Base-by-base conservation (phyloP, 257 asterid genomes). In the Salvia hispanica region DNA sequence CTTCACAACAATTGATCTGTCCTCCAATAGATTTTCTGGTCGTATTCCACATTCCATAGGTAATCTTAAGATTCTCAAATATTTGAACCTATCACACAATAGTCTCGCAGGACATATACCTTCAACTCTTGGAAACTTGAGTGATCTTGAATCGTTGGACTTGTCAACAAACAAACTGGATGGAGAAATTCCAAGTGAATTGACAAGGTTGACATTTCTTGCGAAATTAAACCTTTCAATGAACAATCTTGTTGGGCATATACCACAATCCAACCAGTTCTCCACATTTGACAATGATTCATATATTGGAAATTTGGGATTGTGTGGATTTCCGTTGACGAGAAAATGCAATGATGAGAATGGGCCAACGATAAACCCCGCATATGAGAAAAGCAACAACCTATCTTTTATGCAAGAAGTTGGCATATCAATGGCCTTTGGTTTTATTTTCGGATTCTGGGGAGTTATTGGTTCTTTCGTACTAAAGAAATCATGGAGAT, bases 321-420 rank as follows among this genome's bases (percentile, higher is more conserved):
- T 69, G 31, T 74, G 79, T 36, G 75, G 79, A 39, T 11, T n/a
- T 59, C 77, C 80, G 12, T 58, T 58, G 66, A 60, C 64, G 2
- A 71, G 43, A 43, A 52, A 51, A 28, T 76, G 80, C 7, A 43
- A 15, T 0, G 39, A 14, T 9, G 55, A 16, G 4, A 46, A 18
- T 3, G 44, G 1, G 9, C 3, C 6, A 2, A 11, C 11, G 7
- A 18, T 15, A 3, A 21, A 6, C 5, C 31, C 6, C 8, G 57
- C 18, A 18, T 5, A 16, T 3, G 59, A 54, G 28, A 37, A 25
- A 3, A 15, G 0, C 3, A 25, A 25, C 31, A 25, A 25, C 31
- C 31, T 25, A 25, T 25, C 31, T 25, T 25, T 25, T 25, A 25
- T 25, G 31, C 31, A 25, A 25, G 31, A 25, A 25, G 31, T 25